These are phyloP conservation scores for Sugiyamaella boreocaroliniensis DNA, from an alignment of 805 yeast species.

Conservation along the genomic window DNA sequence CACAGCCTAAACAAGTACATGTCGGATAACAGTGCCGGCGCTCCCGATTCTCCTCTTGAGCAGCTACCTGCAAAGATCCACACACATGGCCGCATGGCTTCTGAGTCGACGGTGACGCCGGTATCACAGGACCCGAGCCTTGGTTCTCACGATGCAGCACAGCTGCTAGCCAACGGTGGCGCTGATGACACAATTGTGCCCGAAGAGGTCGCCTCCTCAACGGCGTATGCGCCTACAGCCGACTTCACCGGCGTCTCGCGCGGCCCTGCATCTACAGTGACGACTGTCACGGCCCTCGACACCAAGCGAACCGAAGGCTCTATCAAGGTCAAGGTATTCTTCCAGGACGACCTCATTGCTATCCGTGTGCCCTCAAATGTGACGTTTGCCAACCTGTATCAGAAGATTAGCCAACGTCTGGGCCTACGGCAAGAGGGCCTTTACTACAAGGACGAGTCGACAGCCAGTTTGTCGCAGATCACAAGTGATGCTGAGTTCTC, in stretches of 20 bases:
- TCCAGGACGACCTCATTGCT: slow-evolving; percentile 34
- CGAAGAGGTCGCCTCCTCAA: slow-evolving; percentile 1
- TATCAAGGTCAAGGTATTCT: slow-evolving; percentile 35
- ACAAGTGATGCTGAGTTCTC: slow-evolving; percentile 26
- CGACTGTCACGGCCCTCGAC: not conserved
- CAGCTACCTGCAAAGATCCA: not conserved
- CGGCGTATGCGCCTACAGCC: slow-evolving; percentile 1
- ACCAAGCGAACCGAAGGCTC: not conserved
- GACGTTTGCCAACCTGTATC: slow-evolving; percentile 26
- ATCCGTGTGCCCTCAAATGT: slow-evolving; percentile 31
- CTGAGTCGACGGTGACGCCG: slow-evolving; percentile 10
- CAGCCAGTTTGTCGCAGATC: slow-evolving; percentile 23
- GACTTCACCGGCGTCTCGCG: not conserved
- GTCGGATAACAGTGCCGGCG: not conserved
- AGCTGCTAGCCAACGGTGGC: slow-evolving; percentile 2
- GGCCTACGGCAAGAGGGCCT: slow-evolving; percentile 23
- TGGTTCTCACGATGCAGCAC: not conserved
- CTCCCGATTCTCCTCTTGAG: not conserved
- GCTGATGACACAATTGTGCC: slow-evolving; percentile 3
- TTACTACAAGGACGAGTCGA: slow-evolving; percentile 24
- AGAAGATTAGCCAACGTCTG: slow-evolving; percentile 30
- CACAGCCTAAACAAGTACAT: not conserved
- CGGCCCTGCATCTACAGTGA: not conserved
- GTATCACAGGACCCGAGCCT: not conserved
- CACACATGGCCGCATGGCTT: slow-evolving; percentile 12